Conservation (phyloP, 2,329 filamentous ascomycete genomes). For the Fusarium caatingaense region DNA sequence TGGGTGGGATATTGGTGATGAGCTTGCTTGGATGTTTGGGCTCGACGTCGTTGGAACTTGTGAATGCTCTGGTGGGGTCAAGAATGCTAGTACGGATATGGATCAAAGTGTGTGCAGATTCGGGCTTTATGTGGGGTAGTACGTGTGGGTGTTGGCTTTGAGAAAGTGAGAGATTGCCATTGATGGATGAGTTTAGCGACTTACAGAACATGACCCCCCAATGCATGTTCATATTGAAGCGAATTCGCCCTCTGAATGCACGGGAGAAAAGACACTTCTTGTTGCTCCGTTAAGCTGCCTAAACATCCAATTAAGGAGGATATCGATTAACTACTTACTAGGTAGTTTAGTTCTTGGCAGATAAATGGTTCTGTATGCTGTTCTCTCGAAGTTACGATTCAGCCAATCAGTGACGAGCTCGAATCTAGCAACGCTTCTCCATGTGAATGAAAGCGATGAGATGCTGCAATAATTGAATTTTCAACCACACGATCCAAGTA, state of each 20-base stretch:
- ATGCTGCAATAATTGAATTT: neutral
- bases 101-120: neutral
- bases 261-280: no score
- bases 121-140: neutral
- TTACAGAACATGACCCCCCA: no score
- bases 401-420: conserved; percentile 17
- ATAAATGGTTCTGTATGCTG: neutral
- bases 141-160: conserved; percentile 4
- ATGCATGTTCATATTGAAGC: no score
- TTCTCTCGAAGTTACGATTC: conserved; percentile 12
- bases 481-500: neutral
- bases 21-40: conserved; percentile 27
- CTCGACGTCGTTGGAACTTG: conserved; percentile 37
- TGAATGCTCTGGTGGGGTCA: conserved; percentile 38
- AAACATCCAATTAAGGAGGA: neutral
- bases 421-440: neutral
- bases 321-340: neutral
- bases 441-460: conserved; percentile 8
- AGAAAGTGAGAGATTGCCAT: conserved; percentile 4
- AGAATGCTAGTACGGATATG: conserved; percentile 13
- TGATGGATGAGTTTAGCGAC: neutral
- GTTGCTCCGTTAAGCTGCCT: no score
- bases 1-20: conserved; percentile 28
- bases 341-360: neutral
- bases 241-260: no score